Conservation (phyloP, 352 stramenopile genomes). For the Globisporangium paddicum region DNA sequence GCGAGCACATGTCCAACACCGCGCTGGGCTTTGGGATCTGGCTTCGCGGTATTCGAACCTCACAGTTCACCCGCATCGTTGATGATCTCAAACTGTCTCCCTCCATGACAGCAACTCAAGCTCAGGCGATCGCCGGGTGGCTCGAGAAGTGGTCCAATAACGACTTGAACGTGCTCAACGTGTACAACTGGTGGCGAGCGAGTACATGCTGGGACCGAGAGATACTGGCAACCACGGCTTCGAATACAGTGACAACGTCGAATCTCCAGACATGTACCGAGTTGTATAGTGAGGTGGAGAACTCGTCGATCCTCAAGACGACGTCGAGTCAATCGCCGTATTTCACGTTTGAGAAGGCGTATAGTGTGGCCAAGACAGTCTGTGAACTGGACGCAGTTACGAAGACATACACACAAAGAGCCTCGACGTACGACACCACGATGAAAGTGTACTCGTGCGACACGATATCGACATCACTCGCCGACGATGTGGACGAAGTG, state of each 20-base stretch:
- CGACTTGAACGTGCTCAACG: slow-evolving; percentile 31
- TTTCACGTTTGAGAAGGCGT: slow-evolving; percentile 30
- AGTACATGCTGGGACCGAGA: slow-evolving; percentile 40
- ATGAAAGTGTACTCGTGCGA: slow-evolving; percentile 43
- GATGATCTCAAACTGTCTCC: slow-evolving; percentile 12
- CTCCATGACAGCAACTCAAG: slow-evolving; percentile 18
- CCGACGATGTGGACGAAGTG: slow-evolving; percentile 36
- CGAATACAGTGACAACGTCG: slow-evolving; percentile 11
- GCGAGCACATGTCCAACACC: slow-evolving; percentile 24
- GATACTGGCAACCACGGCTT: slow-evolving; percentile 14
- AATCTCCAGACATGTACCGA: slow-evolving; percentile 16
- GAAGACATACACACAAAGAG: slow-evolving; percentile 24
- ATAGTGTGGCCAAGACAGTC: slow-evolving; percentile 25
- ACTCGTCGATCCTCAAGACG: slow-evolving; percentile 11
- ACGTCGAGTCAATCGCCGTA: slow-evolving; percentile 30
- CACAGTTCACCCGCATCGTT: slow-evolving; percentile 14
- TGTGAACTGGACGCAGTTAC: slow-evolving; percentile 22
- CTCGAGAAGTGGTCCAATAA: slow-evolving; percentile 29
- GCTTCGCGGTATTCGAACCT: slow-evolving; percentile 32
- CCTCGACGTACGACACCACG: slow-evolving; percentile 23
- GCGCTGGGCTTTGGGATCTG: slow-evolving; percentile 33
- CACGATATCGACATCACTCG: slow-evolving; percentile 33
- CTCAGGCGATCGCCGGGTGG: slow-evolving; percentile 29
- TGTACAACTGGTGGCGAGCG: slow-evolving; percentile 50
- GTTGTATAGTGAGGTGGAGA: slow-evolving; percentile 26